phyloP scores from a whole-genome alignment of 2,329 filamentous ascomycete species.

The Metarhizium rileyi region DNA sequence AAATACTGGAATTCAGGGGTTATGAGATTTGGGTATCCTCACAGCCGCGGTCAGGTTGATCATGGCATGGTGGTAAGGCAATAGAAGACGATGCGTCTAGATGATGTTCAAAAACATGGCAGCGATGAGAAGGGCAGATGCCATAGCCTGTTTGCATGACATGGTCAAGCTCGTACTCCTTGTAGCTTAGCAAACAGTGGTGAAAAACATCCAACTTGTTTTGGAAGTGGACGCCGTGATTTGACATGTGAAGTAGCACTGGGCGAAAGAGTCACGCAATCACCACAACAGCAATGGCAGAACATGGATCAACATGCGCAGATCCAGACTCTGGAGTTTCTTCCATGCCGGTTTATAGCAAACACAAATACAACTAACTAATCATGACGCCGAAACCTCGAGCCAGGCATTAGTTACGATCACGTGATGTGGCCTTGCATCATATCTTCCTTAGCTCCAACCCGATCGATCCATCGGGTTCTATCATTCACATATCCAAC shows the following conservation, averaged over 20 bases:
- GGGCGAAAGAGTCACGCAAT: neutral
- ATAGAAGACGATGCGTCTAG: neutral
- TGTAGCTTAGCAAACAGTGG: neutral
- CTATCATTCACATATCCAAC: neutral
- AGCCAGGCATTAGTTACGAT: neutral
- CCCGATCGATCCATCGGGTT: neutral
- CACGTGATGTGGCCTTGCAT: neutral
- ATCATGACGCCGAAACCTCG: neutral
- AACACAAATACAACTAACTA: no score
- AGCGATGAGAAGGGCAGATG: neutral
- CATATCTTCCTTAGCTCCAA: neutral
- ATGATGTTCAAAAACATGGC: neutral
- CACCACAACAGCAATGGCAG: neutral
- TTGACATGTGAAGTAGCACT: neutral
- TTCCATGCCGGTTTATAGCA: neutral
- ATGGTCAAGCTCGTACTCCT: neutral
- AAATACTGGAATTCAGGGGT: neutral
- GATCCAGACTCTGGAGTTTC: neutral
- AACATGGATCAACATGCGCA: neutral
- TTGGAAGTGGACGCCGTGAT: neutral
- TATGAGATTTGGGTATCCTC: neutral
- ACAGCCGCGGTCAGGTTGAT: neutral
- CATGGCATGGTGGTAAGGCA: neutral
- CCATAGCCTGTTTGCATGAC: neutral
- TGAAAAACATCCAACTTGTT: neutral